A percentile compares a stretch with the other conserved stretches of the same genome.
Evolutionary conservation across 305 asterid species (phyloP).

Genomic region (Solanum hybrid): DNA sequence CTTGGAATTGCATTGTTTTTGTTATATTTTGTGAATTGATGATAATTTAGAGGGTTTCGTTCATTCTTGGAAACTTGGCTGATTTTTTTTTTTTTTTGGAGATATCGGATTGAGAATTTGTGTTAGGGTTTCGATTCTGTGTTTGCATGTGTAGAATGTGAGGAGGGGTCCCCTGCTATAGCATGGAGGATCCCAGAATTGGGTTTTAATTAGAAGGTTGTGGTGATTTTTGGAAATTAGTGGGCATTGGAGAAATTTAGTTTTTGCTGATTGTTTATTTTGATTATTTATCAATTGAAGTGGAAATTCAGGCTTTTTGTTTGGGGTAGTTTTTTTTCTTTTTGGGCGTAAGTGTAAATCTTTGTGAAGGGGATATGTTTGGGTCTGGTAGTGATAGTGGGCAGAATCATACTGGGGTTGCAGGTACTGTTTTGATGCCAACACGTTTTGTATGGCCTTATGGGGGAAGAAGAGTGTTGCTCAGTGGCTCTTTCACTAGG

Average conservation of each 20-base stretch:
- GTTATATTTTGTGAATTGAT: background rate
- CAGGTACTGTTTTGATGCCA: slow-evolving; percentile 28
- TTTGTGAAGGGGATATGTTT: slow-evolving; percentile 25
- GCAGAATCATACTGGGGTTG: slow-evolving; percentile 20
- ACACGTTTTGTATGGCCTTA: slow-evolving; percentile 54
- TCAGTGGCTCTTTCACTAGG: slow-evolving; percentile 60
- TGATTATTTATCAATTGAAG: slow-evolving; percentile 5
- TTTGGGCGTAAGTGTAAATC: background rate
- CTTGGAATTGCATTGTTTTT: background rate
- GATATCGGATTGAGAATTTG: slow-evolving; percentile 9
- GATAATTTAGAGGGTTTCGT: slow-evolving; percentile 13
- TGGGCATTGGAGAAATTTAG: background rate
- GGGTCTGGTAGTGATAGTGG: slow-evolving; percentile 22
- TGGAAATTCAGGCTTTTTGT: background rate
- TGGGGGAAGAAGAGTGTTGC: slow-evolving; percentile 51
- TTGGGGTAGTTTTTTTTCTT: slow-evolving; percentile 4
- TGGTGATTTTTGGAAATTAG: background rate
- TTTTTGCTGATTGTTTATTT: slow-evolving; percentile 2
- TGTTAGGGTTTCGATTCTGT: slow-evolving; percentile 15
- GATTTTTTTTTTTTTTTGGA: background rate
- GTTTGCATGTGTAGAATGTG: slow-evolving; percentile 33
- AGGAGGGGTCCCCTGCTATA: slow-evolving; percentile 48
- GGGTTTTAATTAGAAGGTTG: slow-evolving; percentile 1
- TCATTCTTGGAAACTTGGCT: background rate
- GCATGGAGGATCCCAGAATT: slow-evolving; percentile 45